Evolutionary conservation across 75 land plant genomes (phyloP).

Genomic region (Chamaecyparis obtusa): DNA sequence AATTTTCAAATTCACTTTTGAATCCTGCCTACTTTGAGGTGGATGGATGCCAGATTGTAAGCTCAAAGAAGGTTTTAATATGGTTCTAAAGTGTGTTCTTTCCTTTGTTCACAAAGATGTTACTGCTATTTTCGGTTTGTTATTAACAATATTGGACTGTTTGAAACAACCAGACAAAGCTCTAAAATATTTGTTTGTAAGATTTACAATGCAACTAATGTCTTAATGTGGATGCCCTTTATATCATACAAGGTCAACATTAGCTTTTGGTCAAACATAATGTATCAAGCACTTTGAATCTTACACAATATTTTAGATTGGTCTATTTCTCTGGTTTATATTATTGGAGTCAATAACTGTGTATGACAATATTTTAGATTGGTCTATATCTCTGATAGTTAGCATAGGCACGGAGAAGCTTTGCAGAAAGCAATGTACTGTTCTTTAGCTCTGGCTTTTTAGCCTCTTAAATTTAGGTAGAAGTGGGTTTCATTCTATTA

Average conservation of each 20-base stretch:
- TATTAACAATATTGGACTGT: not conserved
- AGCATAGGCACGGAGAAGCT: not conserved
- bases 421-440: not conserved
- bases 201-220: not conserved
- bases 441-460: not conserved
- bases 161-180: not conserved
- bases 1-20: not conserved
- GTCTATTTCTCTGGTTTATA: not conserved
- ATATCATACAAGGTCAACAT: not conserved
- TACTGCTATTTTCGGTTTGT: not conserved
- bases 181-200: not conserved
- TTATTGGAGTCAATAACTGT: not conserved
- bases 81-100: not conserved
- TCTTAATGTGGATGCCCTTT: not conserved
- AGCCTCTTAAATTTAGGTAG: not conserved
- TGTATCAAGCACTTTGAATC: not conserved
- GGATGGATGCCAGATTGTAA: slow-evolving; percentile 2
- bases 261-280: not conserved
- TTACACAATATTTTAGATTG: not conserved
- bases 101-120: not conserved
- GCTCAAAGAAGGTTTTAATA: not conserved
- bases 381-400: not conserved
- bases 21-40: not conserved
- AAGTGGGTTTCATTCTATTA: not conserved
- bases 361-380: not conserved